Evolutionary conservation across 2,329 filamentous ascomycete genomes (phyloP).

Genomic region (Diaporthe nobilis): DNA sequence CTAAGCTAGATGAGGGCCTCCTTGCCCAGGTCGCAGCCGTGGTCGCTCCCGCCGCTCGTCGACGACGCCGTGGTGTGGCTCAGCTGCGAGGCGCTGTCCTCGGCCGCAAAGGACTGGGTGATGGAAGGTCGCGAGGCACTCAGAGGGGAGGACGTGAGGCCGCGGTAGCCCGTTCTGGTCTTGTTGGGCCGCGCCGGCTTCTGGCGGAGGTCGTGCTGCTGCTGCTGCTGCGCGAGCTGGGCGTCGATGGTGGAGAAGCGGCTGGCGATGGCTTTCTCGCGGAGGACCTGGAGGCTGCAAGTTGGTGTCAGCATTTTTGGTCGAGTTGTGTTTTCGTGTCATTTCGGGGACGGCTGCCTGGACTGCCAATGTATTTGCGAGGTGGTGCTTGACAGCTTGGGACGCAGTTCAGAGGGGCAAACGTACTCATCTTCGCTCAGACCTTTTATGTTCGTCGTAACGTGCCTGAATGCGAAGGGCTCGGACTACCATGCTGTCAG

Average conservation of each 20-base stretch:
- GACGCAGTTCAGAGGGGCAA: not conserved
- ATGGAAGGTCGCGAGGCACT: slow-evolving; percentile 35
- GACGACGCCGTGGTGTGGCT: slow-evolving; percentile 25
- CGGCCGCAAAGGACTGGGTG: slow-evolving; percentile 38
- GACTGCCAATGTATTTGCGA: not conserved
- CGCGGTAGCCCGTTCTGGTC: slow-evolving; percentile 38
- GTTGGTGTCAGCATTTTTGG: not conserved
- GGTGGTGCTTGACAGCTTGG: not conserved
- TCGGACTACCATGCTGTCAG: slow-evolving; percentile 61
- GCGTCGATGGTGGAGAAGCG: slow-evolving; percentile 61
- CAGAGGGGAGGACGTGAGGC: slow-evolving; percentile 36
- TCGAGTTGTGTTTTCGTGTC: not conserved
- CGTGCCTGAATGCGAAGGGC: slow-evolving; percentile 71
- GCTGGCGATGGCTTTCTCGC: slow-evolving; percentile 66
- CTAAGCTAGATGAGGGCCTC: not conserved
- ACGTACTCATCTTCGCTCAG: slow-evolving; percentile 72
- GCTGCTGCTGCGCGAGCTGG: slow-evolving; percentile 39
- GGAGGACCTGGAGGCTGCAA: slow-evolving; percentile 62
- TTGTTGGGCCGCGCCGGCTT: slow-evolving; percentile 31
- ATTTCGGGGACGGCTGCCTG: not conserved
- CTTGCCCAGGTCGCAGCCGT: slow-evolving; percentile 6
- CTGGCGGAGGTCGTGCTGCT: slow-evolving; percentile 20
- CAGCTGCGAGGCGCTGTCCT: slow-evolving; percentile 32
- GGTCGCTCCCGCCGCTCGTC: slow-evolving; percentile 5
- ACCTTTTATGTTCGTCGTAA: slow-evolving; percentile 67